These are phyloP conservation scores for Mikania micrantha DNA, from an alignment of 129 eudicot species.

Conservation along the genomic window DNA sequence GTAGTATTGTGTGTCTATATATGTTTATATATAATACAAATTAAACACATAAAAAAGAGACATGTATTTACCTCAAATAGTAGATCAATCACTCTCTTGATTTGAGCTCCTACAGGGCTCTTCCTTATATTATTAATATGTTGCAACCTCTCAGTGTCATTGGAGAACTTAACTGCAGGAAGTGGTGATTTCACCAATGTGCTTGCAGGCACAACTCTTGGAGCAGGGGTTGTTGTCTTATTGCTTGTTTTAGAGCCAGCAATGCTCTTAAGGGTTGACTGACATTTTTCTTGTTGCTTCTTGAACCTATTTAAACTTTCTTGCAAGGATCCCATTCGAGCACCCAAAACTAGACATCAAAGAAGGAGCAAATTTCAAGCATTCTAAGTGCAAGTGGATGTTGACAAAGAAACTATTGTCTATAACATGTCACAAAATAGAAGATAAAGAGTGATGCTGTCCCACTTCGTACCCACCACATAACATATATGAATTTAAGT, in stretches of 20 bases:
- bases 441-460: too few species aligned
- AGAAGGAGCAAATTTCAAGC: background rate
- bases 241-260: slow-evolving; percentile 37
- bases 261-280: slow-evolving; percentile 47
- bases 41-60: background rate
- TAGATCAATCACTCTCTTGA: slow-evolving; percentile 72
- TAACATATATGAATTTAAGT: too few species aligned
- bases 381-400: background rate
- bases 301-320: slow-evolving; percentile 56
- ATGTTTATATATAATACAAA: too few species aligned
- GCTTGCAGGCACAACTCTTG: slow-evolving; percentile 33
- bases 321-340: slow-evolving; percentile 47
- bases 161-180: slow-evolving; percentile 64
- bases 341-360: background rate
- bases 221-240: slow-evolving; percentile 24
- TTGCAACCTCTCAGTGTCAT: slow-evolving; percentile 80
- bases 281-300: slow-evolving; percentile 86
- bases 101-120: slow-evolving; percentile 76
- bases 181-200: slow-evolving; percentile 37
- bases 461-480: too few species aligned
- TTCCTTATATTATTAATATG: slow-evolving; percentile 74
- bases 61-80: slow-evolving; percentile 51
- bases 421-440: too few species aligned
- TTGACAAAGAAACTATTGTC: too few species aligned
- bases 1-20: too few species aligned